Evolutionary conservation across 148 eudicot species (phyloP), one percentile per base, ranked within the genome.

Genomic region (Rheum nobile): DNA sequence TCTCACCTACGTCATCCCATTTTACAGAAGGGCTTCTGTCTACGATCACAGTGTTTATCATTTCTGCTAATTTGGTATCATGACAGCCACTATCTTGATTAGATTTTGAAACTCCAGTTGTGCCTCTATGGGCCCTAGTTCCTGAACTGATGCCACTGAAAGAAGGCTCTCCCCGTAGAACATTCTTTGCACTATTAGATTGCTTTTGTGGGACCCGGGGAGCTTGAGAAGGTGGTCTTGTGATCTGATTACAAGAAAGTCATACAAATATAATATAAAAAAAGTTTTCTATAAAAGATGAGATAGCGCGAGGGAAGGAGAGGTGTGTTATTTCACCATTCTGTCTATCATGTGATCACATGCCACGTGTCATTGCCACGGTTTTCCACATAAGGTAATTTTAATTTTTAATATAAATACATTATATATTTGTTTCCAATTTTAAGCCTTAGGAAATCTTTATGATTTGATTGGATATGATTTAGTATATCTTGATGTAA

Each of bases 1-100:
- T 61, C 93, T 84, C 75, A 92, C 99, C 99, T 77, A 95, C 87
- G 84, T 92, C 99, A 35, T 95, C 97, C 99, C 99, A 95, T 82
- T 86, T 90, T 74, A 95, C 96, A 79, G 99, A 92, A 83, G 97
- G 99, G 81, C 99, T 90, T 78, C 86, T 85, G 75, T 95, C 99
- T 57, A 95, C 92, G 34, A 95, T 89, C 75, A 90, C 88, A 72
- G 96, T 90, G 82, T 90, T 92, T 84, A 95, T 92, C 94, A 90
- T 87, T 74, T 95, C 99, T 61, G 80, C 88, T 80, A 95, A 77
- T 82, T 95, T 92, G 26, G 84, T 71, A 83, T 95, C 99, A 85
- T 68, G 76, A 61, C 85, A 91, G 79, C 86, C 78, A 74, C 65
- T 84, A 77, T 77, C 89, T 82, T 83, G 85, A 38, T 59, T 76